Percentiles rank a stretch among this genome's conserved stretches.
Evolutionary conservation across 1,284 basidiomycete genomes (phyloP).

Genomic region (Wallemia ichthyophaga): DNA sequence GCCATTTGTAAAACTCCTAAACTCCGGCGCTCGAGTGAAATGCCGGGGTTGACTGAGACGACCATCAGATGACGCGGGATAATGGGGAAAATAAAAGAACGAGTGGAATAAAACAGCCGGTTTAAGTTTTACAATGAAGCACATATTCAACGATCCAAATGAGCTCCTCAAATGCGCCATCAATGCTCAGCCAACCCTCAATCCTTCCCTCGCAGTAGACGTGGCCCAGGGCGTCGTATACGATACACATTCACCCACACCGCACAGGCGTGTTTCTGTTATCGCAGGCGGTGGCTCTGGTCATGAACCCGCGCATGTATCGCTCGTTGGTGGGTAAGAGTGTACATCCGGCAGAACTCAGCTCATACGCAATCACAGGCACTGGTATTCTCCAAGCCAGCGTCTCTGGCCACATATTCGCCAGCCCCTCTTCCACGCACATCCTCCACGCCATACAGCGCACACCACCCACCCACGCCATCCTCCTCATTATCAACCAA

Average conservation of each 20-base stretch:
- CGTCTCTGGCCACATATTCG: slow-evolving; percentile 15
- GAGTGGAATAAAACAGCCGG: too few species aligned
- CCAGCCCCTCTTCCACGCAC: slow-evolving; percentile 13
- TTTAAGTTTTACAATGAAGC: too few species aligned
- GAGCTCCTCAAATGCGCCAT: neutral
- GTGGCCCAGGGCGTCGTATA: neutral
- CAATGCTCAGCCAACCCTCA: neutral
- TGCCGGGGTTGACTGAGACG: too few species aligned
- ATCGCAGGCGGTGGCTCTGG: slow-evolving; percentile 13
- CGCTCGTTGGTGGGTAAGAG: slow-evolving; percentile 11
- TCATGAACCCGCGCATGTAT: slow-evolving; percentile 14
- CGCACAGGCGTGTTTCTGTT: neutral
- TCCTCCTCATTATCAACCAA: slow-evolving; percentile 11
- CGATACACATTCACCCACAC: neutral
- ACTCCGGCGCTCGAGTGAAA: too few species aligned
- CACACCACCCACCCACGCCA: slow-evolving; percentile 11
- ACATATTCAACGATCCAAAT: slow-evolving; percentile 1
- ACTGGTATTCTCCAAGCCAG: neutral
- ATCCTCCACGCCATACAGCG: slow-evolving; percentile 13
- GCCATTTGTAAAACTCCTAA: too few species aligned
- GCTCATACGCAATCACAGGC: neutral
- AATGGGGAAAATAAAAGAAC: too few species aligned
- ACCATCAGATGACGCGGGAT: too few species aligned
- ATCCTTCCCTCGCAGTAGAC: neutral
- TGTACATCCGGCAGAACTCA: neutral